Percentiles rank a stretch among this genome's conserved stretches.
Evolutionary conservation across 2,329 filamentous ascomycete species (phyloP).

Genomic region (Alternaria sp.): DNA sequence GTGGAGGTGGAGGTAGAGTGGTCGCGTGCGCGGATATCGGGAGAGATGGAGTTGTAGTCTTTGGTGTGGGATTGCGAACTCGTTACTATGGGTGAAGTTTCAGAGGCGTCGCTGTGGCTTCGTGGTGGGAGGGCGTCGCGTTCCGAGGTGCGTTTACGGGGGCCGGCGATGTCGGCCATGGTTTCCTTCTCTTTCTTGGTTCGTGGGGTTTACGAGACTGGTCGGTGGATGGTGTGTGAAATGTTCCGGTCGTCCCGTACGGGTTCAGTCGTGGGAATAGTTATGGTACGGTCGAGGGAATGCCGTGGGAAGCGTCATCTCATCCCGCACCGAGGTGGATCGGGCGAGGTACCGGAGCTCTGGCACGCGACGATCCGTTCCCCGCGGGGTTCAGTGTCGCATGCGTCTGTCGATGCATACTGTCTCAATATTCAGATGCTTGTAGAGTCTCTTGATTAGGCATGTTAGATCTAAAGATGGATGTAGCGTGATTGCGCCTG

Average conservation of each 20-base stretch:
- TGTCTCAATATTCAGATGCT: neutral
- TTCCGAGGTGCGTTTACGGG: conserved; percentile 22
- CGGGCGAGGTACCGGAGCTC: neutral
- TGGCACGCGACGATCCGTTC: conserved; percentile 3
- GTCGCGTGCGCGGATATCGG: conserved; percentile 3
- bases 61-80: neutral
- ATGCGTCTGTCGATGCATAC: neutral
- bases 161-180: conserved; percentile 6
- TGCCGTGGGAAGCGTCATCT: conserved; percentile 3
- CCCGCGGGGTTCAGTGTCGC: neutral
- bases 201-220: neutral
- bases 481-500: neutral
- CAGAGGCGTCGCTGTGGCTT: conserved; percentile 25
- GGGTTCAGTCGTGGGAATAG: neutral
- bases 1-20: neutral
- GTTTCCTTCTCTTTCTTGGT: neutral
- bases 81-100: conserved; percentile 38
- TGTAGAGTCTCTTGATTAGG: neutral
- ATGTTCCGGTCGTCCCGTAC: neutral
- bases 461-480: neutral
- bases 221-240: neutral
- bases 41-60: conserved; percentile 37
- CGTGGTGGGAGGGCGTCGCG: neutral
- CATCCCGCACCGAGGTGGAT: conserved; percentile 2
- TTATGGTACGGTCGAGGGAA: neutral